These are phyloP conservation scores for Striga hermonthica DNA, from an alignment of 305 asterid genomes.

Conservation along the genomic window DNA sequence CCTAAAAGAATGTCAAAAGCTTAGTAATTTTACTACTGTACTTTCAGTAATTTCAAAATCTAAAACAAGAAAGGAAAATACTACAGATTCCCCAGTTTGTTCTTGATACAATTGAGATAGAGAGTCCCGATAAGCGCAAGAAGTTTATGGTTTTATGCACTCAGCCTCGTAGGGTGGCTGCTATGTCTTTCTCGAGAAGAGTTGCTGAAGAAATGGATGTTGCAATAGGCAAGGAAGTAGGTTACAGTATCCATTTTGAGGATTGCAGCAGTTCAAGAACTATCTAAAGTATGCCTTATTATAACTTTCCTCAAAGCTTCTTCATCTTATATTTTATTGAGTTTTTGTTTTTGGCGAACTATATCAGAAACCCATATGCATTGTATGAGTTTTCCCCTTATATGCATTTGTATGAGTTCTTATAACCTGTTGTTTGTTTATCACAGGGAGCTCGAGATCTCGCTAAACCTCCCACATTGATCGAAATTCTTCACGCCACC, in stretches of 20 bases:
- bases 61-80: too few relatives aligned
- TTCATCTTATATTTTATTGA: too few relatives aligned
- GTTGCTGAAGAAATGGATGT: conserved; percentile 99
- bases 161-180: conserved; percentile 94
- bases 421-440: conserved; percentile 9
- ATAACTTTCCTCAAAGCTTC: neutral
- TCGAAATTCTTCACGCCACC: conserved; percentile 60
- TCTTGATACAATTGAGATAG: conserved; percentile 69
- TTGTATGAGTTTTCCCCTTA: neutral
- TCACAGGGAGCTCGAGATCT: conserved; percentile 76
- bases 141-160: conserved; percentile 92
- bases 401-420: conserved; percentile 15
- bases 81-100: conserved; percentile 97
- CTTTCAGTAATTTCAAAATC: too few relatives aligned
- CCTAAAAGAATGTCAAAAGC: too few relatives aligned
- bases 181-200: conserved; percentile 92
- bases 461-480: conserved; percentile 64
- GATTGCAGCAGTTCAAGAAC: conserved; percentile 88
- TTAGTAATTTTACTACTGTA: too few relatives aligned
- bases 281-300: conserved; percentile 50
- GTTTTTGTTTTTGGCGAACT: too few relatives aligned
- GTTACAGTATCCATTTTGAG: conserved; percentile 92
- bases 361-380: too few relatives aligned
- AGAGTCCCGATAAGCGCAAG: conserved; percentile 64
- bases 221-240: conserved; percentile 91